A percentile compares a stretch with the other conserved stretches of the same genome.
Evolutionary conservation across 768 basidiomycete species (phyloP).

Genomic region (Serendipita sp.): DNA sequence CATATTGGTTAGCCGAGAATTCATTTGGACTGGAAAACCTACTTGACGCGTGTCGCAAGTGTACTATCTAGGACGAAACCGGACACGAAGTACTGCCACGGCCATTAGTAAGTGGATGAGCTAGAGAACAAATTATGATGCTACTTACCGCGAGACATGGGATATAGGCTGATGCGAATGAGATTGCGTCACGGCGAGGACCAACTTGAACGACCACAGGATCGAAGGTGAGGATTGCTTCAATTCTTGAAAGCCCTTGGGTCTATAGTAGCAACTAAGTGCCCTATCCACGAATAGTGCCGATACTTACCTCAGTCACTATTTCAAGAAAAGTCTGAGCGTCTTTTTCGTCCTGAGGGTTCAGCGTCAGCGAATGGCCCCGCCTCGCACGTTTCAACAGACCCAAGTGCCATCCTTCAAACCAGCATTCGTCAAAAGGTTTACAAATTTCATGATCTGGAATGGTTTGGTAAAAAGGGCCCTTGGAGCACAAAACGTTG

Average conservation of each 20-base stretch:
- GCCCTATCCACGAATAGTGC: not conserved
- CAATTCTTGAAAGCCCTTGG: conserved; percentile 35
- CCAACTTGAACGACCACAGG: conserved; percentile 27
- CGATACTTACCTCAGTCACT: conserved; percentile 24
- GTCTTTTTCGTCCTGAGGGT: conserved; percentile 31
- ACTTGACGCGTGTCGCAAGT: conserved; percentile 37
- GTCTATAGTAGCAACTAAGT: conserved; percentile 21
- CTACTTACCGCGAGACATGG: conserved; percentile 34
- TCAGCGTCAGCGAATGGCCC: conserved; percentile 24
- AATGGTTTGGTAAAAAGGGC: conserved; percentile 23
- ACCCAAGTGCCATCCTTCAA: conserved; percentile 11
- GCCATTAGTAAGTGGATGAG: not conserved
- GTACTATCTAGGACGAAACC: conserved; percentile 45
- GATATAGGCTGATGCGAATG: conserved; percentile 44
- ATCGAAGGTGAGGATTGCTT: conserved; percentile 33
- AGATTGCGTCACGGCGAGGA: conserved; percentile 24
- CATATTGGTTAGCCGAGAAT: not conserved
- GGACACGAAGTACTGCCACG: conserved; percentile 38
- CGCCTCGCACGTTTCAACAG: conserved; percentile 17
- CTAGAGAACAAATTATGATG: not conserved
- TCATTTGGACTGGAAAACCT: conserved; percentile 10
- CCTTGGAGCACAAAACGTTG: not conserved
- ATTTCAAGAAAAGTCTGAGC: conserved; percentile 27
- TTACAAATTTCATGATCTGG: conserved; percentile 32
- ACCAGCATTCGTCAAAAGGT: conserved; percentile 12